Percentiles rank a stretch among this genome's conserved stretches.
Evolutionary conservation across 2,329 filamentous ascomycete species (phyloP).

Genomic region (Trichophyton schoenleinii): DNA sequence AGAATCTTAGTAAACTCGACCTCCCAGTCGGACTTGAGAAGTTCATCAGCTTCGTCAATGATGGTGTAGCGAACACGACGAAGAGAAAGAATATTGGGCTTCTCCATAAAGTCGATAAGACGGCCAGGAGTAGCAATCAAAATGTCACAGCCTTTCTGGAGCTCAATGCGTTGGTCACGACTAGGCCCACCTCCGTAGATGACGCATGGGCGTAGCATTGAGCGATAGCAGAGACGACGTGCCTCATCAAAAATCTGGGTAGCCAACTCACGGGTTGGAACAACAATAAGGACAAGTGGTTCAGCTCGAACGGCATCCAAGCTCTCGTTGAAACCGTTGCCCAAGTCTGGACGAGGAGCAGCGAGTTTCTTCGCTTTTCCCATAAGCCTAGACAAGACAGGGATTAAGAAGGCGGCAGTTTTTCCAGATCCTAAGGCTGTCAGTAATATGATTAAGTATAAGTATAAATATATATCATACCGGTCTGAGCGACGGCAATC

Average conservation of each 20-base stretch:
- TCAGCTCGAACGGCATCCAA: conserved; percentile 55
- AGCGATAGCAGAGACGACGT: conserved; percentile 83
- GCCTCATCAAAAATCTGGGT: conserved; percentile 93
- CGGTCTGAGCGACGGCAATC: conserved; percentile 83
- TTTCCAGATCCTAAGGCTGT: conserved; percentile 71
- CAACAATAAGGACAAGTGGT: conserved; percentile 74
- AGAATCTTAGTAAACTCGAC: conserved; percentile 64
- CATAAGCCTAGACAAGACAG: conserved; percentile 82
- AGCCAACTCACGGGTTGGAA: conserved; percentile 77
- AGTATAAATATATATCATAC: conserved; percentile 38
- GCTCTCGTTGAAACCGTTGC: conserved; percentile 41
- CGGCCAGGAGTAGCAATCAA: conserved; percentile 81
- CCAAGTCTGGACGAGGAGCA: conserved; percentile 57
- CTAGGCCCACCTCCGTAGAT: conserved; percentile 72
- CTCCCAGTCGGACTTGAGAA: conserved; percentile 70
- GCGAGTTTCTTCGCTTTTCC: conserved; percentile 85
- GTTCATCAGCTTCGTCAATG: conserved; percentile 91
- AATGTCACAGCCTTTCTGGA: conserved; percentile 76
- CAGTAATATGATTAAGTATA: neutral
- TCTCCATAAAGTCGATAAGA: conserved; percentile 68
- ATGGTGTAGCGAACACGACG: conserved; percentile 45
- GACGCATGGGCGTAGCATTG: conserved; percentile 84
- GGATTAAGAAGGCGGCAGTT: conserved; percentile 83
- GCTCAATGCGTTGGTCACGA: conserved; percentile 56
- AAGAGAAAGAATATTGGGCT: conserved; percentile 36